These are phyloP conservation scores for Microglena sp. DNA, from an alignment of 139 green algal species.

Conservation along the genomic window DNA sequence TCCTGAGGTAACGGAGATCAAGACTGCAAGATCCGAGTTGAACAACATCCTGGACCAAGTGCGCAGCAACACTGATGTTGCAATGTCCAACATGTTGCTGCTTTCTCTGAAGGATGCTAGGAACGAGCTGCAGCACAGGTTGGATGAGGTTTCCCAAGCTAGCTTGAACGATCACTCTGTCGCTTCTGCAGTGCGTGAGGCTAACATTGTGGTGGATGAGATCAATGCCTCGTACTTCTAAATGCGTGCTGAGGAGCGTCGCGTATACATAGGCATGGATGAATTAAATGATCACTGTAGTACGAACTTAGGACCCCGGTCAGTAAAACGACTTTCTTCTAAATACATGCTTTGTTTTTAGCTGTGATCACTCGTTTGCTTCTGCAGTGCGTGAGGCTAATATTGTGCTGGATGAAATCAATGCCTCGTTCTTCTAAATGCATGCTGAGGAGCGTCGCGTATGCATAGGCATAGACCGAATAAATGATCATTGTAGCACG, in stretches of 20 bases:
- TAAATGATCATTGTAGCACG: no score
- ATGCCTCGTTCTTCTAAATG: slow-evolving; percentile 29
- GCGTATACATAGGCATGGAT: no score
- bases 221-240: slow-evolving; percentile 28
- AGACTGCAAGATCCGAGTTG: slow-evolving; percentile 36
- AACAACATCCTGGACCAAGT: slow-evolving; percentile 39
- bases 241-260: no score
- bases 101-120: slow-evolving; percentile 55
- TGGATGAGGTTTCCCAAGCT: slow-evolving; percentile 33
- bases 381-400: slow-evolving; percentile 35
- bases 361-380: slow-evolving; percentile 25
- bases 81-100: slow-evolving; percentile 32
- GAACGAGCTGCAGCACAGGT: slow-evolving; percentile 34
- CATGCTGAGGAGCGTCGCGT: no score
- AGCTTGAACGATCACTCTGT: slow-evolving; percentile 25
- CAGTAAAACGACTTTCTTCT: no score
- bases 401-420: slow-evolving; percentile 40
- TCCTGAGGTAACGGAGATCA: slow-evolving; percentile 56
- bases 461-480: no score
- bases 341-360: no score
- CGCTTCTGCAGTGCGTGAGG: slow-evolving; percentile 36
- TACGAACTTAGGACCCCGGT: no score
- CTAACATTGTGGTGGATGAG: slow-evolving; percentile 38
- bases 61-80: slow-evolving; percentile 37
- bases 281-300: no score